Evolutionary conservation across 2,329 filamentous ascomycete genomes (phyloP), one percentile per base, ranked within the genome.

Genomic region (Cryphonectria carpinicola): DNA sequence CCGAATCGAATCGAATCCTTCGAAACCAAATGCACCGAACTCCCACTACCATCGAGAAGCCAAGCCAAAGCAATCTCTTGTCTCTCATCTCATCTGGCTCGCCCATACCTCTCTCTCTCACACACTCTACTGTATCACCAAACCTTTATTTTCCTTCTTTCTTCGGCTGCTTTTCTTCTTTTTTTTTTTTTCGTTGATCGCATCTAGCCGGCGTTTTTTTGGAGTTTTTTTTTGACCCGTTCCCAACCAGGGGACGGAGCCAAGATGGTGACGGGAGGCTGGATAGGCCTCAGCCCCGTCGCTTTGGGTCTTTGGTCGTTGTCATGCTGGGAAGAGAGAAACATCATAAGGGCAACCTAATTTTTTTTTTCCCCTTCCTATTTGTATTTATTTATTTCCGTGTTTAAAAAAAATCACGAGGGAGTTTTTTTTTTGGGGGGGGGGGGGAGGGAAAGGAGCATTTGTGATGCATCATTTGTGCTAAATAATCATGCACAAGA

Each of bases 181-280:
- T 14, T 10, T 46, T 37, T 10, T 19, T n/a, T 14, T 32, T 32
- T 32, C 3, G 2, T 1, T 32, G 28, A 61, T 67, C 54, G 65
- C 65, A 67, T 67, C 25, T 17, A 25, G 54, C n/a, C 43, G 65
- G 65, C 54, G 65, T 67, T 67, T 22, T 49, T 49, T 1, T n/a
- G n/a, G n/a, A n/a, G n/a, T n/a, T n/a, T n/a, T n/a, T n/a, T 10
- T 10, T 49, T 49, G 41, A 49, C 41, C 39, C 28, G 1, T 11
- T 56, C 6, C 25, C 52, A 17, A n/a, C 17, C 25, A 4, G 19
- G 22, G 46, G 64, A 22, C 28, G 56, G 19, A 32, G 32, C 2
- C 1, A 14, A 4, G n/a, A 7, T 14, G 52, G 13, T 14, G 52
- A 56, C 14, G 58, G 28, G 39, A 39, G 32, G 61, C 22, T 43